phyloP scores from a whole-genome alignment of 2,329 filamentous ascomycete species.

The Aspergillus clavatus region DNA sequence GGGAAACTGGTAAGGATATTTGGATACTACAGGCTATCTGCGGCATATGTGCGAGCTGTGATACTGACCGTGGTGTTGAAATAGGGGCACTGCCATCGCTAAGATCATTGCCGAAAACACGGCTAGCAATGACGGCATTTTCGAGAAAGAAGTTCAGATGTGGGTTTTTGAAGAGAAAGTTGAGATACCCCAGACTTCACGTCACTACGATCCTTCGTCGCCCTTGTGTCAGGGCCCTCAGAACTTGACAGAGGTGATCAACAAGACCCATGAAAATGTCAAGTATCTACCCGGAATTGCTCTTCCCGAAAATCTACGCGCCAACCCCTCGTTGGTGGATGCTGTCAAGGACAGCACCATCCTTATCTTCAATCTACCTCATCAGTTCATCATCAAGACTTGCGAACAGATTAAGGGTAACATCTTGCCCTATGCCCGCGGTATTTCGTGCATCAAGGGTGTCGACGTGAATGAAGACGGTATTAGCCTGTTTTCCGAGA shows the following conservation, averaged over 20 bases:
- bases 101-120: conserved; percentile 97
- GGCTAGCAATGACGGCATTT: conserved; percentile 68
- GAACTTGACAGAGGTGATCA: conserved; percentile 89
- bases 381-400: conserved; percentile 80
- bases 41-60: conserved; percentile 54
- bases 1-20: conserved; percentile 75
- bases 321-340: conserved; percentile 50
- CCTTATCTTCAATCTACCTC: conserved; percentile 93
- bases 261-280: conserved; percentile 88
- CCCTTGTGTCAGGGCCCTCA: conserved; percentile 68
- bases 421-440: conserved; percentile 85
- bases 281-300: conserved; percentile 92
- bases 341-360: conserved; percentile 81
- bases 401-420: conserved; percentile 81
- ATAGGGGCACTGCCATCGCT: conserved; percentile 89
- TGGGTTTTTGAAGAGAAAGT: conserved; percentile 98
- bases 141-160: conserved; percentile 90
- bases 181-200: conserved; percentile 64
- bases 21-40: not conserved
- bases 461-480: conserved; percentile 85
- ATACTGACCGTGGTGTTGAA: conserved; percentile 80
- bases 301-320: conserved; percentile 65
- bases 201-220: conserved; percentile 71
- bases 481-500: conserved; percentile 87
- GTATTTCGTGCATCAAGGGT: conserved; percentile 97